Base-by-base conservation (phyloP, 2,329 filamentous ascomycete genomes). In the Plectosphaerella sp. region DNA sequence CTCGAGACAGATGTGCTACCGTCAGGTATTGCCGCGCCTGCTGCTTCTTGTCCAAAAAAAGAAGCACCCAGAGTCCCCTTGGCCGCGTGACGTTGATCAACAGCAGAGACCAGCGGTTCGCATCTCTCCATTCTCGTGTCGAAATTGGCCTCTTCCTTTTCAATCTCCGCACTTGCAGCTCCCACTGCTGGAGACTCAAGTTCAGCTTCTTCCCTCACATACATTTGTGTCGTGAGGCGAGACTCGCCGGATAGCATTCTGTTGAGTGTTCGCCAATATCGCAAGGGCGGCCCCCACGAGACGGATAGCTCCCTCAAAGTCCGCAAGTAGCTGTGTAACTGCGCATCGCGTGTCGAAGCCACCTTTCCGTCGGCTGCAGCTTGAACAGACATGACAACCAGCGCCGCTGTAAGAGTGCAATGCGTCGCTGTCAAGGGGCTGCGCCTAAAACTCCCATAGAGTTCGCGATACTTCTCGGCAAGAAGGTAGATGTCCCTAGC, bases 371-470 rank as follows among this genome's bases (percentile, higher is more conserved):
- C 24, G 2, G 6, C n/a, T 10, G 24, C 25, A 5, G 15, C 18
- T 39, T 35, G 47, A 5, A 48, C n/a, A 25, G 42, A 42, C 18
- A 59, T 50, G 18, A 61, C 47, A 25, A 65, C 60, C 22, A 68
- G 39, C 3, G 64, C 63, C 2, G 65, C 66, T 0, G 65, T 69
- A 4, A 70, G 55, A 3, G 60, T 64, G 53, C 65, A 70, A 49
- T 71, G 63, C 1, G 65, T 70, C 1, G 67, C 62, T 1, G 67
- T 63, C 1, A 71, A 61, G 4, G 68, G 67, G 42, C 67, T 69
- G 14, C 52, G 54, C 24, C 57, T 64, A 55, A 70, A 70, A 36
- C 62, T 62, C 28, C 67, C 68, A 49, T n/a, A n/a, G n/a, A n/a
- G n/a, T n/a, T n/a, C n/a, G n/a, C n/a, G 67, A 70, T 2, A 48